Percentiles rank a stretch among this genome's conserved stretches.
Evolutionary conservation across 179 eudicot genomes (phyloP).

Genomic region (Patellifolia procumbens): DNA sequence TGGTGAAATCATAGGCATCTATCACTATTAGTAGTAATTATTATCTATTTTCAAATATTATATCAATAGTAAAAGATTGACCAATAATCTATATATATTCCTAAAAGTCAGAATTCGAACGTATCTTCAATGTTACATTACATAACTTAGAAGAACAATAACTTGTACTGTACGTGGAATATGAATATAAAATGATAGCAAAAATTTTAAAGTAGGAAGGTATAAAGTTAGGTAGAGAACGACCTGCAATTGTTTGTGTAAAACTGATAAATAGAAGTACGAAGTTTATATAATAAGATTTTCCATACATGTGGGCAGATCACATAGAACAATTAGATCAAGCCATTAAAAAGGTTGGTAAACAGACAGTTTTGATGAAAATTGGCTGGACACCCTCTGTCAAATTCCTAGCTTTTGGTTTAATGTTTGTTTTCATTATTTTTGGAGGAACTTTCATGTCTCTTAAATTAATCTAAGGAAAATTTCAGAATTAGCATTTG

Average conservation of each 20-base stretch:
- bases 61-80: no score
- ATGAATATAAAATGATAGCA: background rate
- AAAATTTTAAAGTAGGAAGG: background rate
- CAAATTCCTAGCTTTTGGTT: constrained; percentile 5
- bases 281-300: background rate
- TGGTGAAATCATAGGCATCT: no score
- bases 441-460: background rate
- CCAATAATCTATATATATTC: no score
- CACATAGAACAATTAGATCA: background rate
- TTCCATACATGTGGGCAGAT: constrained; percentile 33
- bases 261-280: background rate
- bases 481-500: background rate
- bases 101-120: no score
- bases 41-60: no score
- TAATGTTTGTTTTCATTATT: background rate
- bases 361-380: constrained; percentile 19
- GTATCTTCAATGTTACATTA: constrained; percentile 8
- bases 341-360: constrained; percentile 22
- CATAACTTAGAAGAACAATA: background rate
- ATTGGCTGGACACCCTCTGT: constrained; percentile 30
- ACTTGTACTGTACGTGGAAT: background rate
- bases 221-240: constrained; percentile 24
- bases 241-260: constrained; percentile 16
- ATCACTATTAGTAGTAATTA: no score
- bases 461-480: background rate